Evolutionary conservation across 495 filamentous ascomycete genomes (phyloP).

Genomic region (Terfezia boudieri): DNA sequence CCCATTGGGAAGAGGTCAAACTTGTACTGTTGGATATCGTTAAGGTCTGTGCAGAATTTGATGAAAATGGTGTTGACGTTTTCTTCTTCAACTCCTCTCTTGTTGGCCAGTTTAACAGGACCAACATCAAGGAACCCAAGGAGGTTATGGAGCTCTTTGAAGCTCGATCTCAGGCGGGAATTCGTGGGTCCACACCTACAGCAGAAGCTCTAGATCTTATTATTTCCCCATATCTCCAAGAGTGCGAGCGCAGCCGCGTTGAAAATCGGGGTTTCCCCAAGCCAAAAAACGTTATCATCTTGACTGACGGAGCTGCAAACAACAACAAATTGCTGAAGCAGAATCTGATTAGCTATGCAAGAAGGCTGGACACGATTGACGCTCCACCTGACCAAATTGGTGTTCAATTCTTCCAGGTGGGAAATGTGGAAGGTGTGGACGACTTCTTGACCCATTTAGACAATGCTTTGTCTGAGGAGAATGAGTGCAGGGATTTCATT

Average conservation of each 20-base stretch:
- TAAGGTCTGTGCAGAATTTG: conserved; percentile 63
- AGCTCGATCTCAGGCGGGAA: not conserved
- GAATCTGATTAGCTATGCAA: conserved; percentile 43
- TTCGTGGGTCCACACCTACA: conserved; percentile 8
- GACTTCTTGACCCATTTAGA: conserved; percentile 51
- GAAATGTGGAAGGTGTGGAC: conserved; percentile 42
- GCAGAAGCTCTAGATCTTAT: conserved; percentile 8
- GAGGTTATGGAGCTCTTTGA: not conserved
- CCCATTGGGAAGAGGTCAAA: conserved; percentile 53
- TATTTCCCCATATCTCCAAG: conserved; percentile 6
- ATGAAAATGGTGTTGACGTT: conserved; percentile 76
- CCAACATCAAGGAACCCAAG: conserved; percentile 2
- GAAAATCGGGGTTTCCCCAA: conserved; percentile 24
- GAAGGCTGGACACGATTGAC: conserved; percentile 43
- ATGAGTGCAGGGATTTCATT: conserved; percentile 64
- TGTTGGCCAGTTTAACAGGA: conserved; percentile 4
- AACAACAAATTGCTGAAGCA: conserved; percentile 46
- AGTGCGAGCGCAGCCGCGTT: not conserved
- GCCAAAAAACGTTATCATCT: conserved; percentile 80
- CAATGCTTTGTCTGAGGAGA: conserved; percentile 39
- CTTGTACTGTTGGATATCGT: conserved; percentile 53
- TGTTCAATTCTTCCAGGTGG: conserved; percentile 94
- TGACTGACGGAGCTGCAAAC: conserved; percentile 71
- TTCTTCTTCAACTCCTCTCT: conserved; percentile 59
- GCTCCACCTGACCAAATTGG: conserved; percentile 73